Evolutionary conservation across 805 yeast species (phyloP).

Genomic region (Ascoidea rubescens): DNA sequence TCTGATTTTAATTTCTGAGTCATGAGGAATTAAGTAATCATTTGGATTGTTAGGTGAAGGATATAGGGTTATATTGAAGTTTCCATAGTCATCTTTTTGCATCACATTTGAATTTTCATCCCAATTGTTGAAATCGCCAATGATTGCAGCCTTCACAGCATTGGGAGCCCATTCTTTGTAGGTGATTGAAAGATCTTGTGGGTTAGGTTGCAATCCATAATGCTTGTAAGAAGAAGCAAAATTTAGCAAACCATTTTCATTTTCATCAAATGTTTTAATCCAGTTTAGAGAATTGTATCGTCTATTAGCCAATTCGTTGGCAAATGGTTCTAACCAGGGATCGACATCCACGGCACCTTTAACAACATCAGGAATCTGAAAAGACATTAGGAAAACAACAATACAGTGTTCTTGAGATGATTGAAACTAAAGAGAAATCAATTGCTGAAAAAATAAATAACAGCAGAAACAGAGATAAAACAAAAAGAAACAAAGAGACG

Average conservation of each 20-base stretch:
- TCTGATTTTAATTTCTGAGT: constrained; percentile 61
- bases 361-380: constrained; percentile 22
- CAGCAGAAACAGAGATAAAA: not conserved
- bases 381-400: not conserved
- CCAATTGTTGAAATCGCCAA: constrained; percentile 93
- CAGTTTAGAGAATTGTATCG: constrained; percentile 53
- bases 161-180: constrained; percentile 88
- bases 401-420: not conserved
- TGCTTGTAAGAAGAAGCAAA: constrained; percentile 66
- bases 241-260: constrained; percentile 51
- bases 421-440: not conserved
- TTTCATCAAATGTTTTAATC: constrained; percentile 35
- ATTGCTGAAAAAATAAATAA: not conserved
- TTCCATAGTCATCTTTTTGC: constrained; percentile 53
- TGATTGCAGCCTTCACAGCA: constrained; percentile 59
- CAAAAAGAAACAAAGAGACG: not conserved
- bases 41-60: constrained; percentile 29
- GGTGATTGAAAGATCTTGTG: constrained; percentile 33
- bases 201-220: constrained; percentile 64
- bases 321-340: constrained; percentile 77
- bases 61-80: constrained; percentile 49
- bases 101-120: constrained; percentile 39
- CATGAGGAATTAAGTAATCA: constrained; percentile 61
- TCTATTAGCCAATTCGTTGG: constrained; percentile 54
- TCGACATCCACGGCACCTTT: constrained; percentile 60